A percentile compares a stretch with the other conserved stretches of the same genome.
Conservation (phyloP, 495 filamentous ascomycete species). For the Letharia lupina region DNA sequence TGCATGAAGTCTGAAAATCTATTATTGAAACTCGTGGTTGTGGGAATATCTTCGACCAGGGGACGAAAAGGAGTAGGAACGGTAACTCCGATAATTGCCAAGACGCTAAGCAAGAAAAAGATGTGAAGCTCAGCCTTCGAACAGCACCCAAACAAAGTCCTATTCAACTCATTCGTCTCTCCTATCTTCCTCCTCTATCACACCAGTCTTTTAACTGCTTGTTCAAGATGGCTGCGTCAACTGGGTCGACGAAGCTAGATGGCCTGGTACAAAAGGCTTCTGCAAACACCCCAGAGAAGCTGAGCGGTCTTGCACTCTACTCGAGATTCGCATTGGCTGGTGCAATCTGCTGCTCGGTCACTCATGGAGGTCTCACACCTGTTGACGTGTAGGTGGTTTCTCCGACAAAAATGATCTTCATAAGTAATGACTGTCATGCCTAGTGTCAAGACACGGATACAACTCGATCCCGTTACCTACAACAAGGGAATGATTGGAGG, state of each 20-base stretch:
- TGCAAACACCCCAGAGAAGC: constrained; percentile 38
- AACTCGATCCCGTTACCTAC: constrained; percentile 84
- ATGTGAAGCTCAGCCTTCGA: background rate
- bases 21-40: background rate
- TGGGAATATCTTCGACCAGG: background rate
- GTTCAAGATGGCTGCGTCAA: constrained; percentile 40
- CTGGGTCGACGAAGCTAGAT: constrained; percentile 37
- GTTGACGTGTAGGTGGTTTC: constrained; percentile 85
- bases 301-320: constrained; percentile 53
- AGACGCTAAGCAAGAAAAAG: constrained; percentile 14
- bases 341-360: constrained; percentile 89
- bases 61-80: background rate
- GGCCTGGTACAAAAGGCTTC: constrained; percentile 29
- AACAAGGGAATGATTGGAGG: constrained; percentile 84
- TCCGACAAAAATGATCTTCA: background rate
- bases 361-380: constrained; percentile 84
- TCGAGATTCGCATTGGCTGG: constrained; percentile 86
- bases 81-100: constrained; percentile 11
- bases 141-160: background rate
- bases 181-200: background rate
- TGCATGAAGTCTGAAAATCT: background rate
- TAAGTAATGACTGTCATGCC: constrained; percentile 27
- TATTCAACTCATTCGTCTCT: background rate
- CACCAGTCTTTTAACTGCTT: background rate
- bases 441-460: constrained; percentile 91